Percentiles rank a stretch among this genome's conserved stretches.
These are phyloP conservation scores for Lactifluus hygrophoroides DNA, from an alignment of 768 basidiomycete species.

Conservation along the genomic window DNA sequence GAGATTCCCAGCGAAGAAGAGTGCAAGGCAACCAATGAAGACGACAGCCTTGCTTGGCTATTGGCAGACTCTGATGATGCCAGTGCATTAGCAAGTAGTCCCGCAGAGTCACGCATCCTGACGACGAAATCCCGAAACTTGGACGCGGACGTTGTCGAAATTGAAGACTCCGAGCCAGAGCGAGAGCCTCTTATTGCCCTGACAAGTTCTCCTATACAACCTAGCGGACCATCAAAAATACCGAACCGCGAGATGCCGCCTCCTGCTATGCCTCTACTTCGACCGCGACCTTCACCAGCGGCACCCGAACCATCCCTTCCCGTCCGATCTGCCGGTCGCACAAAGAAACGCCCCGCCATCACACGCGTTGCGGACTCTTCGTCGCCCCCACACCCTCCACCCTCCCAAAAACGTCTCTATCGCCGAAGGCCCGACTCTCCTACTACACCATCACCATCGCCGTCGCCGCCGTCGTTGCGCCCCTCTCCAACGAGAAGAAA, in stretches of 20 bases:
- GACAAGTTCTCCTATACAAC: neutral
- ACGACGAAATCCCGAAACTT: neutral
- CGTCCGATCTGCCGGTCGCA: constrained; percentile 32
- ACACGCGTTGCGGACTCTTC: constrained; percentile 24
- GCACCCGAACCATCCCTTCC: constrained; percentile 38
- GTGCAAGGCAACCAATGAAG: neutral
- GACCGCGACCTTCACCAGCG: constrained; percentile 16
- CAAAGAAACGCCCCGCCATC: constrained; percentile 23
- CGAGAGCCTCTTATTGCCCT: neutral
- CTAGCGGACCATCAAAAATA: neutral
- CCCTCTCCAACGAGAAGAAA: constrained; percentile 21
- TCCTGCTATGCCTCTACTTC: constrained; percentile 30
- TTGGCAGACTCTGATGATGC: constrained; percentile 19
- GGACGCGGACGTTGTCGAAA: constrained; percentile 9
- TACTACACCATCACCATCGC: neutral
- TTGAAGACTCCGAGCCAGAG: constrained; percentile 11
- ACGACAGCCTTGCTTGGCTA: constrained; percentile 19
- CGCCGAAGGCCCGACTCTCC: constrained; percentile 4
- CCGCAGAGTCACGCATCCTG: neutral
- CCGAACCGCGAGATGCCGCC: constrained; percentile 26
- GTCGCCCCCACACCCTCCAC: constrained; percentile 28
- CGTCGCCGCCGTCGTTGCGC: constrained; percentile 5
- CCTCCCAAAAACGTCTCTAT: constrained; percentile 26
- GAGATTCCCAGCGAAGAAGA: neutral
- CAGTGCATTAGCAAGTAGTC: neutral